phyloP scores from a whole-genome alignment of 805 yeast genomes.

The Cyberlindnera euphorbiiphila region DNA sequence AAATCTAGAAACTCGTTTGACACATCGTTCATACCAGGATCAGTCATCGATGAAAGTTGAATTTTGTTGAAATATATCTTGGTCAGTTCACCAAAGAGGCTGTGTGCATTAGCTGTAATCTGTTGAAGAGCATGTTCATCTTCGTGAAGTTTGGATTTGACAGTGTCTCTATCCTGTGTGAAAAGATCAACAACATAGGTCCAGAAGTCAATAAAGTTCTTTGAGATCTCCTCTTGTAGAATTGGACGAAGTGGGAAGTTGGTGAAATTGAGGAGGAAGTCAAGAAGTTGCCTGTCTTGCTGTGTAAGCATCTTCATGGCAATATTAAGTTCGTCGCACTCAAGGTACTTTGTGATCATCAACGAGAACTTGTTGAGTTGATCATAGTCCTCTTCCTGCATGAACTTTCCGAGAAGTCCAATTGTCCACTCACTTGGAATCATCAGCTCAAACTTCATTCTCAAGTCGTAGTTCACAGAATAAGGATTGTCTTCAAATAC shows the following conservation, averaged over 20 bases:
- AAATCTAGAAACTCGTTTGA: slow-evolving; percentile 57
- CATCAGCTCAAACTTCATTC: slow-evolving; percentile 21
- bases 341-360: slow-evolving; percentile 43
- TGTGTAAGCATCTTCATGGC: slow-evolving; percentile 34
- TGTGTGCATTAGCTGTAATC: slow-evolving; percentile 31
- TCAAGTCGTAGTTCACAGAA: slow-evolving; percentile 20
- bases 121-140: slow-evolving; percentile 30
- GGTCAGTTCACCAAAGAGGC: slow-evolving; percentile 49
- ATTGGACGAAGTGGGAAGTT: slow-evolving; percentile 55
- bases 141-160: slow-evolving; percentile 31
- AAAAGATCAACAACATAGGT: slow-evolving; percentile 56
- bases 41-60: slow-evolving; percentile 39
- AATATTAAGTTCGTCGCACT: slow-evolving; percentile 41
- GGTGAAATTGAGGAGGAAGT: slow-evolving; percentile 49
- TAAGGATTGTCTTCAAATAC: slow-evolving; percentile 29
- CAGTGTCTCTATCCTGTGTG: slow-evolving; percentile 43
- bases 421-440: slow-evolving; percentile 46
- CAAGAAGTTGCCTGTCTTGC: slow-evolving; percentile 38
- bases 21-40: slow-evolving; percentile 32
- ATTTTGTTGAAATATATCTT: slow-evolving; percentile 67
- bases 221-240: slow-evolving; percentile 53
- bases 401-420: slow-evolving; percentile 33
- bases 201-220: slow-evolving; percentile 65
- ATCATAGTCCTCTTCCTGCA: slow-evolving; percentile 33
- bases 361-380: slow-evolving; percentile 41